A percentile compares a stretch with the other conserved stretches of the same genome.
These are phyloP conservation scores for Rhizophora mangle DNA, from an alignment of 345 rosid genomes.

Conservation along the genomic window DNA sequence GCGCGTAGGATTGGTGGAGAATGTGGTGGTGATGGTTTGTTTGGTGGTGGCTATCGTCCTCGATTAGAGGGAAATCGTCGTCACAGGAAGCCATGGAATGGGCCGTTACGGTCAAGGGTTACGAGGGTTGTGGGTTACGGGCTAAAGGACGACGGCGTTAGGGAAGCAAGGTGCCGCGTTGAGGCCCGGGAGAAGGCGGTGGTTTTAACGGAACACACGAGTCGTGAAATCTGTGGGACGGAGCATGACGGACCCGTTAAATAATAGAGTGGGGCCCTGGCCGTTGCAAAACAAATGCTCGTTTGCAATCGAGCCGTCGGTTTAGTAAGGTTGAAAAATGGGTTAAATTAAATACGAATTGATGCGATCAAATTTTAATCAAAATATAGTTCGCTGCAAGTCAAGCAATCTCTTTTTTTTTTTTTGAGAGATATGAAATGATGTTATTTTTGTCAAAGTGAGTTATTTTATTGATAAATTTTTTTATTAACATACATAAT, in stretches of 20 bases:
- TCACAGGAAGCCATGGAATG: constrained; percentile 72
- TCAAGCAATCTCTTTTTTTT: too few relatives aligned
- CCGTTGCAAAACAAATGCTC: too few relatives aligned
- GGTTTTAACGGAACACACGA: constrained; percentile 45
- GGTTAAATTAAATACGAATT: too few relatives aligned
- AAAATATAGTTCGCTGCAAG: too few relatives aligned
- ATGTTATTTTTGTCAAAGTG: too few relatives aligned
- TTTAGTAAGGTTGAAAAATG: too few relatives aligned
- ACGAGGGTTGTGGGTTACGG: constrained; percentile 9
- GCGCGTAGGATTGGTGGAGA: constrained; percentile 23
- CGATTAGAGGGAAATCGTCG: constrained; percentile 77
- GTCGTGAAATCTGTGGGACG: constrained; percentile 26
- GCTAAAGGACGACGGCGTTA: constrained; percentile 58
- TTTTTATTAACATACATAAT: too few relatives aligned
- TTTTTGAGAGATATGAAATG: too few relatives aligned
- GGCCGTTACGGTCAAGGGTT: constrained; percentile 61
- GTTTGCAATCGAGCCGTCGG: too few relatives aligned
- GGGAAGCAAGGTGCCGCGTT: constrained; percentile 31
- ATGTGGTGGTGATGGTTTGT: constrained; percentile 44
- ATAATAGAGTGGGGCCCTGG: neutral
- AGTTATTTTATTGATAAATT: too few relatives aligned
- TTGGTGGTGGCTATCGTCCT: constrained; percentile 54
- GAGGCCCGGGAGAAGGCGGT: constrained; percentile 8
- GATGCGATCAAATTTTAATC: too few relatives aligned
- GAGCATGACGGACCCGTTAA: constrained; percentile 73